Conservation (phyloP, 352 stramenopile species). For the Phytopythium sindhum region DNA sequence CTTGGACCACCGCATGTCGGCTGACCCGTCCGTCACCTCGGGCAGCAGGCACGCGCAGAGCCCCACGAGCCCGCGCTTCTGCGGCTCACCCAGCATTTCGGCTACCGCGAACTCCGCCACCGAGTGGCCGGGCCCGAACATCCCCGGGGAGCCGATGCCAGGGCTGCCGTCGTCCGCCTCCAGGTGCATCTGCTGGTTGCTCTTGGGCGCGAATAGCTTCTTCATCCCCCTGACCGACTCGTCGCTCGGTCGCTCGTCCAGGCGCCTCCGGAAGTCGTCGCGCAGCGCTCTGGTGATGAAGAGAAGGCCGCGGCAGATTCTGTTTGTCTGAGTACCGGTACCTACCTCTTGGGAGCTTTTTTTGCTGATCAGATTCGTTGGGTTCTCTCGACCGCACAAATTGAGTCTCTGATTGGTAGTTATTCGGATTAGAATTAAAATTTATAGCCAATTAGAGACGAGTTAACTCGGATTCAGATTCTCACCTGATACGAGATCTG, state of each 20-base stretch:
- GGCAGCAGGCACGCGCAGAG: conserved; percentile 68
- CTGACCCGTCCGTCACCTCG: conserved; percentile 62
- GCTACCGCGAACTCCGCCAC: conserved; percentile 9
- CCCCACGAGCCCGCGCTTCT: conserved; percentile 68
- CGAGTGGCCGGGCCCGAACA: neutral
- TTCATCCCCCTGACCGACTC: conserved; percentile 14
- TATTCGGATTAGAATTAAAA: neutral
- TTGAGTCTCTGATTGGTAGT: neutral
- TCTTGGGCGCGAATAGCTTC: conserved; percentile 20
- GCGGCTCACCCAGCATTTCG: conserved; percentile 37
- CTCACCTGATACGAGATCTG: neutral
- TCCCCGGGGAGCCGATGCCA: neutral
- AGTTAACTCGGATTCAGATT: neutral
- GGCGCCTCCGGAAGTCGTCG: no score
- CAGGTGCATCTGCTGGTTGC: conserved; percentile 7
- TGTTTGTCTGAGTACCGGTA: no score
- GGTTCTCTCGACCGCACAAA: neutral
- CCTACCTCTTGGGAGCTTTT: neutral
- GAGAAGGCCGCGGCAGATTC: neutral
- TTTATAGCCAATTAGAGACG: neutral
- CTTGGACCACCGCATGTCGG: conserved; percentile 51
- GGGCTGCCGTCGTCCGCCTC: neutral
- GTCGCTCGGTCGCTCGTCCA: neutral
- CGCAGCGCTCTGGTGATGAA: no score
- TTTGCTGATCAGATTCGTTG: neutral